Base-by-base conservation (phyloP, 257 asterid species). In the Solanum pennellii region DNA sequence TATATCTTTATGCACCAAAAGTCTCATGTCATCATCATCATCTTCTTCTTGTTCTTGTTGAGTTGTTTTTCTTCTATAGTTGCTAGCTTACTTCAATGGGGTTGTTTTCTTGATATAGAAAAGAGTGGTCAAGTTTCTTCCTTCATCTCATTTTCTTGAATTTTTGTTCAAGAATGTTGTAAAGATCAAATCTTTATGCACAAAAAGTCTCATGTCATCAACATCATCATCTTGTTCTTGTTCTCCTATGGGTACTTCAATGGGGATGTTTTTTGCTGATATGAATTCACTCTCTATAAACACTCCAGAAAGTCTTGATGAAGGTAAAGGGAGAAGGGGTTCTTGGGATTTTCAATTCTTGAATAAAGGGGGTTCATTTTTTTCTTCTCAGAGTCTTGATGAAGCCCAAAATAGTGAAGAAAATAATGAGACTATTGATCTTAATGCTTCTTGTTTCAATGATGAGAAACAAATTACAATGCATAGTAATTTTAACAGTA, bases 181-280 rank as follows among this genome's bases (percentile, higher is more conserved):
- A 20, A 71, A 85, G 69, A 71, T 42, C 44, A 29, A 74, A 62
- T 6, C 59, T 83, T 83, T 83, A 25, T 8, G n/a, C 42, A 18
- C 37, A 10, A n/a, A 69, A 56, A 27, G 14, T 45, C 14, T 23
- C 27, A 85, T 85, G 41, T n/a, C 65, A 77, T 10, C 45, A 52
- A 68, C 75, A 68, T 68, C 72, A n/a, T 65, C 72, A 10, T 47
- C 90, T 31, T 35, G 87, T 45, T 60, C 91, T 21, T 86, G 87
- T 80, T 35, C 85, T 65, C 27, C 88, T 21, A 52, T 82, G 45
- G 74, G 85, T 37, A 79, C 89, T 29, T 87, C 93, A 82, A 84
- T 91, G 90, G 94, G 93, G 23, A 89, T 85, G 92, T 83, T 87
- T 29, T 92, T 87, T 90, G 90, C 91, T 27, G 93, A 92, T 84